A percentile compares a stretch with the other conserved stretches of the same genome.
Conservation (phyloP, 352 stramenopile species). For the Halophytophthora polymorphica region DNA sequence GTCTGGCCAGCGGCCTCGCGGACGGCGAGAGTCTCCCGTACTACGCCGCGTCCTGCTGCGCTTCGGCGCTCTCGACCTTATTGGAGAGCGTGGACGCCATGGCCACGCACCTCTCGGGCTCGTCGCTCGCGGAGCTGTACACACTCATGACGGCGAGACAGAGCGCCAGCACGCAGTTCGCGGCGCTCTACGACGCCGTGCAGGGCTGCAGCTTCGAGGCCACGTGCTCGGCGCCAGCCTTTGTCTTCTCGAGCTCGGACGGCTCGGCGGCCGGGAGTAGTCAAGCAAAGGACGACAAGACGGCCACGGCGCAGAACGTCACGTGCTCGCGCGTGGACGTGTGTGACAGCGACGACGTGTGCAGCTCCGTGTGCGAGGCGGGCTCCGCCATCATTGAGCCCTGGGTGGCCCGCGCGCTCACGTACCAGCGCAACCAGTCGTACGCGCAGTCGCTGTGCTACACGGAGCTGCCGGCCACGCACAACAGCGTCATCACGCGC, state of each 20-base stretch:
- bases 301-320: constrained; percentile 36
- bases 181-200: constrained; percentile 35
- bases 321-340: constrained; percentile 49
- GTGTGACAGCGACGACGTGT: constrained; percentile 63
- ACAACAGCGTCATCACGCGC: constrained; percentile 78
- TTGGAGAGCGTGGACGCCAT: constrained; percentile 47
- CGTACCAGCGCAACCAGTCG: constrained; percentile 67
- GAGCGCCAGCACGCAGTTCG: constrained; percentile 29
- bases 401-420: constrained; percentile 56
- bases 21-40: constrained; percentile 32
- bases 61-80: constrained; percentile 30
- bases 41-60: constrained; percentile 49
- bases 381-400: constrained; percentile 50
- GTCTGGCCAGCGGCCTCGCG: constrained; percentile 36
- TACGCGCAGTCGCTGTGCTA: constrained; percentile 73
- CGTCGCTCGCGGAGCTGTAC: constrained; percentile 46
- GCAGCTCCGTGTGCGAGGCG: constrained; percentile 55
- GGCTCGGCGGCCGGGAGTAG: constrained; percentile 18
- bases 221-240: constrained; percentile 38
- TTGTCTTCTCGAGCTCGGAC: constrained; percentile 26
- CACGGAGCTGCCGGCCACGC: constrained; percentile 57
- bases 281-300: constrained; percentile 20
- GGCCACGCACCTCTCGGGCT: constrained; percentile 40
- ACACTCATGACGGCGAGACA: constrained; percentile 47
- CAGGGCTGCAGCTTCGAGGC: constrained; percentile 37